Percentiles rank a stretch among this genome's conserved stretches.
Conservation (phyloP, 176 grass and related monocot species). For the Guadua angustifolia region DNA sequence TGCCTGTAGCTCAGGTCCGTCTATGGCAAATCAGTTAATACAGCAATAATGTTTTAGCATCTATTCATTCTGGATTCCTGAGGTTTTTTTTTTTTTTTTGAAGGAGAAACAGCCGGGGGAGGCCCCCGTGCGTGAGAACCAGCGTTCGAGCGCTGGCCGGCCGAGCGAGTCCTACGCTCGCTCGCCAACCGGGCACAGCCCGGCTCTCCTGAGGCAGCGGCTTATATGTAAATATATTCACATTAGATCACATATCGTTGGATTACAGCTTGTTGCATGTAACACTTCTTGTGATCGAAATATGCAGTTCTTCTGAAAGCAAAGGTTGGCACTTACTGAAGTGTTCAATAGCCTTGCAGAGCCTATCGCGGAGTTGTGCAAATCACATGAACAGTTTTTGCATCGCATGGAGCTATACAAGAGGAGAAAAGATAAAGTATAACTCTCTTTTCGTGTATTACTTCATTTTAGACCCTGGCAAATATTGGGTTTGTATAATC, state of each 20-base stretch:
- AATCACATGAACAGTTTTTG: conserved; percentile 79
- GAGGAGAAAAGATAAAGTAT: conserved; percentile 80
- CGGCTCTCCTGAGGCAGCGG: neutral
- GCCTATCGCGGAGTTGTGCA: conserved; percentile 77
- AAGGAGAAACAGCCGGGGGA: too few species aligned
- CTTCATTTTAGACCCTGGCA: neutral
- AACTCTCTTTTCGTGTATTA: conserved; percentile 10
- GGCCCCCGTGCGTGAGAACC: too few species aligned
- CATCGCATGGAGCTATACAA: conserved; percentile 61
- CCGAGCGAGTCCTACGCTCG: too few species aligned
- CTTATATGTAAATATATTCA: neutral
- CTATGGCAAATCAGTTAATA: neutral
- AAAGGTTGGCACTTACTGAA: conserved; percentile 38
- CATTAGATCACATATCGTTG: neutral
- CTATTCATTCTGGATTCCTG: neutral
- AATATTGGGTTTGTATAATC: conserved; percentile 26
- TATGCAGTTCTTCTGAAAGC: neutral
- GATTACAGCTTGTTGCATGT: neutral
- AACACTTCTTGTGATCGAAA: neutral
- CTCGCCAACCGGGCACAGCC: too few species aligned
- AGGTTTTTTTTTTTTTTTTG: too few species aligned
- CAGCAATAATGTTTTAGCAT: neutral
- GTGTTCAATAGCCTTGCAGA: conserved; percentile 74
- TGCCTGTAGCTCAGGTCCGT: neutral
- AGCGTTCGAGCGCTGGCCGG: too few species aligned